phyloP scores from a whole-genome alignment of 1,284 basidiomycete species.

The Vanrija sp. region DNA sequence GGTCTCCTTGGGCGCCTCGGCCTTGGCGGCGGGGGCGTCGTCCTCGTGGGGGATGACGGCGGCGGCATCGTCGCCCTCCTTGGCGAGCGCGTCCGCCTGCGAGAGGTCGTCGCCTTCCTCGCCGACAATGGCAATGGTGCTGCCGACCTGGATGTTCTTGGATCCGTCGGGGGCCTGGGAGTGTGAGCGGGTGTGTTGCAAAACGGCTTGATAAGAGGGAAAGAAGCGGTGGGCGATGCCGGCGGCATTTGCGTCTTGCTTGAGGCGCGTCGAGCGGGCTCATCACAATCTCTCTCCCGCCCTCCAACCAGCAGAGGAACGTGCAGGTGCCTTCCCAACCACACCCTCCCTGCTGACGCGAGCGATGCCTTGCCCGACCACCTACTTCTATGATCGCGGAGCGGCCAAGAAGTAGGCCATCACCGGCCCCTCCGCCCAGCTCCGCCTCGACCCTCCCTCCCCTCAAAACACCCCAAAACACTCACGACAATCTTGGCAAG shows the following conservation, averaged over 20 bases:
- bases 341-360: too few relatives aligned
- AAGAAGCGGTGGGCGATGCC: not conserved
- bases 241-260: not conserved
- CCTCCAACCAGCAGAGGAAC: not conserved
- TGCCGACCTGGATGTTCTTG: constrained; percentile 81
- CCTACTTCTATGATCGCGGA: not conserved
- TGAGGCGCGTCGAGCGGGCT: not conserved
- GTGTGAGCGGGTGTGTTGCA: not conserved
- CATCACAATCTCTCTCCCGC: not conserved
- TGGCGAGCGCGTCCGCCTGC: constrained; percentile 71
- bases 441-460: not conserved
- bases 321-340: too few relatives aligned
- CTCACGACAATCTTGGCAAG: constrained; percentile 75
- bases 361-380: not conserved
- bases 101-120: constrained; percentile 93
- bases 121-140: constrained; percentile 80
- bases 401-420: not conserved
- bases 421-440: not conserved
- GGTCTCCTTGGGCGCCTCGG: constrained; percentile 20
- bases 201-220: too few relatives aligned
- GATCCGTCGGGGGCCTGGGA: constrained; percentile 61
- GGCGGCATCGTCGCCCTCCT: constrained; percentile 46
- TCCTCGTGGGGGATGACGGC: constrained; percentile 45
- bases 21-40: constrained; percentile 18
- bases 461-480: constrained; percentile 6